Evolutionary conservation across 2,329 filamentous ascomycete species (phyloP).

Genomic region (Pseudogymnoascus sp.): DNA sequence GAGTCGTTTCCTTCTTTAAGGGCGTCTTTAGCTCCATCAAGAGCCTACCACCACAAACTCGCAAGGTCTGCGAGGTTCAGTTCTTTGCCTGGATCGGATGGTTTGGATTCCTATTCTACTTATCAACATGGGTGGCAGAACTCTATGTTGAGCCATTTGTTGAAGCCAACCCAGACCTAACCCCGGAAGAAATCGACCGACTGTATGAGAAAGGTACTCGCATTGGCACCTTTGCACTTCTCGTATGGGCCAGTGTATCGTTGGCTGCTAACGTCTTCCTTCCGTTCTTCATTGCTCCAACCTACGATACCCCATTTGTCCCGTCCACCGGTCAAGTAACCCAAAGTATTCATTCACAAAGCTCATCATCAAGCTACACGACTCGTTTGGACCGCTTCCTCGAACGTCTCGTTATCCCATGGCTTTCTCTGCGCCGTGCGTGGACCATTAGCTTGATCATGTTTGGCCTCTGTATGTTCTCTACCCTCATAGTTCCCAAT

Average conservation of each 20-base stretch:
- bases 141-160: conserved; percentile 84
- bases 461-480: conserved; percentile 72
- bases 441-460: conserved; percentile 83
- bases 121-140: conserved; percentile 86
- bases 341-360: conserved; percentile 23
- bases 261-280: conserved; percentile 73
- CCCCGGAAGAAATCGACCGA: conserved; percentile 63
- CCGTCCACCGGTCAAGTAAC: conserved; percentile 24
- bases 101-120: conserved; percentile 94
- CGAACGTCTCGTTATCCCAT: conserved; percentile 62
- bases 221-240: conserved; percentile 78
- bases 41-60: conserved; percentile 72
- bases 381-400: conserved; percentile 34
- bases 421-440: conserved; percentile 76
- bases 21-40: conserved; percentile 68
- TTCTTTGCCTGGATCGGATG: conserved; percentile 90
- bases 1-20: conserved; percentile 70
- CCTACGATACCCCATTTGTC: conserved; percentile 45
- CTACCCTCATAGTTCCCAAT: conserved; percentile 68
- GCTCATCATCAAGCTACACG: conserved; percentile 21
- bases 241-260: conserved; percentile 81
- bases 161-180: conserved; percentile 67
- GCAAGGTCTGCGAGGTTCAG: conserved; percentile 72
- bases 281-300: conserved; percentile 76
- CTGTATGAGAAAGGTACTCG: conserved; percentile 81